Evolutionary conservation across 768 basidiomycete species (phyloP).

Genomic region (Rhizopogon salebrosus): DNA sequence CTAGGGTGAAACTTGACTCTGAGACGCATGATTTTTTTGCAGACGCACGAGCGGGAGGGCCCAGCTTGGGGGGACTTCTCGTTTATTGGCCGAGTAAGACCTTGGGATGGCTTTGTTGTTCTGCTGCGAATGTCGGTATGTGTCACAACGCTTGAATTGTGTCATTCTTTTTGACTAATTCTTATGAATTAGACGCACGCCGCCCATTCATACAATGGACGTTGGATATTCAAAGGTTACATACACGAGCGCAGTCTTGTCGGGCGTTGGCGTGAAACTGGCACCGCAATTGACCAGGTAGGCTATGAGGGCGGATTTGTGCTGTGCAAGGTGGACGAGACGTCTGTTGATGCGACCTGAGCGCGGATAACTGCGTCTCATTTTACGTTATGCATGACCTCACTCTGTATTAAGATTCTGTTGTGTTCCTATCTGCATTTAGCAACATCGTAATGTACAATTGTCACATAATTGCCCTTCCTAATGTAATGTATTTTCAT

Average conservation of each 20-base stretch:
- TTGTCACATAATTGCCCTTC: slow-evolving; percentile 8
- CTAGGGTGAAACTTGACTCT: background rate
- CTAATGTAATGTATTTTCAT: background rate
- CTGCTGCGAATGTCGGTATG: slow-evolving; percentile 42
- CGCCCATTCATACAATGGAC: slow-evolving; percentile 27
- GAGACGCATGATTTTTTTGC: background rate
- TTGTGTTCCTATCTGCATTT: slow-evolving; percentile 10
- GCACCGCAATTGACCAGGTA: slow-evolving; percentile 30
- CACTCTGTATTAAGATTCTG: slow-evolving; percentile 1
- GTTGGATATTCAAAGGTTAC: slow-evolving; percentile 51
- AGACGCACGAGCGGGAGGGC: slow-evolving; percentile 40
- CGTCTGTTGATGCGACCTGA: background rate
- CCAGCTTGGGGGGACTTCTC: slow-evolving; percentile 46
- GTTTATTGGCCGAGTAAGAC: slow-evolving; percentile 42
- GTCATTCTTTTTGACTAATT: slow-evolving; percentile 3
- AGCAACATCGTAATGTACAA: slow-evolving; percentile 2
- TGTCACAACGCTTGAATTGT: slow-evolving; percentile 2
- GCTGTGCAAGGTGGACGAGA: slow-evolving; percentile 30
- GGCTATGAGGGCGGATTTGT: slow-evolving; percentile 50
- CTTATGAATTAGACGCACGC: slow-evolving; percentile 30
- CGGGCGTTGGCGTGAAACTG: slow-evolving; percentile 51
- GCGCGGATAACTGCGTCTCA: background rate
- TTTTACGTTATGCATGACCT: background rate
- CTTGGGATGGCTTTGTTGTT: slow-evolving; percentile 47
- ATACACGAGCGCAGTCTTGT: slow-evolving; percentile 44